Evolutionary conservation across 352 stramenopile genomes (phyloP).

Genomic region (Stramenopiles sp.): DNA sequence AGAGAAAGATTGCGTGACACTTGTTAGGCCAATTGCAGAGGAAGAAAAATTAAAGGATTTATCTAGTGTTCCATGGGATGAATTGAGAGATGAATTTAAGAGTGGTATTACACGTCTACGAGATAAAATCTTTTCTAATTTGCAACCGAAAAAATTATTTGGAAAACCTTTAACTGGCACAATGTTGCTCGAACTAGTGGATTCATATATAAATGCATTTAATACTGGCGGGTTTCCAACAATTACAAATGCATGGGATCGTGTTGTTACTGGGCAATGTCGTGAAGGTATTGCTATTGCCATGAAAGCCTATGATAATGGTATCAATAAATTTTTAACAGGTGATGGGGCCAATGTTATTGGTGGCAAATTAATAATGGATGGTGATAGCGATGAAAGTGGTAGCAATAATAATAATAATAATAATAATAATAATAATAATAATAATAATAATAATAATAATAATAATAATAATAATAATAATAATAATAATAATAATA

Average conservation of each 20-base stretch:
- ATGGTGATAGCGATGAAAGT: neutral
- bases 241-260: slow-evolving; percentile 62
- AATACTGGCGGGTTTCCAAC: slow-evolving; percentile 61
- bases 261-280: slow-evolving; percentile 55
- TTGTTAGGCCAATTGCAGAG: slow-evolving; percentile 52
- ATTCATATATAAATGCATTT: slow-evolving; percentile 51
- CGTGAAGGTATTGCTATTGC: slow-evolving; percentile 47
- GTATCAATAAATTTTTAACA: slow-evolving; percentile 31
- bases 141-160: slow-evolving; percentile 52
- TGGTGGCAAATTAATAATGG: neutral
- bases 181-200: slow-evolving; percentile 56
- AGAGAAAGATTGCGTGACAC: slow-evolving; percentile 44
- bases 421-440: neutral
- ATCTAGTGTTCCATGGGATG: slow-evolving; percentile 34
- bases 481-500: neutral
- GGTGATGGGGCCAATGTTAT: neutral
- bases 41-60: slow-evolving; percentile 48
- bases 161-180: slow-evolving; percentile 53
- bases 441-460: neutral
- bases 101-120: slow-evolving; percentile 38
- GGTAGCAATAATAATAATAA: neutral
- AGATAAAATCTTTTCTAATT: slow-evolving; percentile 36
- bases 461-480: neutral
- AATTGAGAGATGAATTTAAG: slow-evolving; percentile 49
- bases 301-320: slow-evolving; percentile 44